Evolutionary conservation across 441 rosid genomes (phyloP).

Genomic region (Erodium moschatum): DNA sequence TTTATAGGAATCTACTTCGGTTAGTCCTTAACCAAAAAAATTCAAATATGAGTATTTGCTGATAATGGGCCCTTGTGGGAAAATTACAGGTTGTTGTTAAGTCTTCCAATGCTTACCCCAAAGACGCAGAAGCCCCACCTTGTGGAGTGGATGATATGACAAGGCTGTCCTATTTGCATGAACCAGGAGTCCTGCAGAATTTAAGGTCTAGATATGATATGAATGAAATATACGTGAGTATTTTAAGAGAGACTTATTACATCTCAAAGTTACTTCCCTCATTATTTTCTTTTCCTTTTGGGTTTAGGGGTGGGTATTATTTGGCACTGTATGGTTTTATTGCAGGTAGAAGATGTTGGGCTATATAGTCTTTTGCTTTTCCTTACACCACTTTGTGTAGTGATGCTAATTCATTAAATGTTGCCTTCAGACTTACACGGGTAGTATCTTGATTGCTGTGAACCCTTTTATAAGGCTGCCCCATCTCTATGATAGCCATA

Average conservation of each 20-base stretch:
- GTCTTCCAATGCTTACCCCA: conserved; percentile 46
- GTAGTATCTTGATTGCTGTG: conserved; percentile 64
- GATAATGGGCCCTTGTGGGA: conserved; percentile 9
- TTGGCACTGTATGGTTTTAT: background rate
- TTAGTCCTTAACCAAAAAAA: background rate
- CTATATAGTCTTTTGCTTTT: background rate
- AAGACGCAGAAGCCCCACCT: conserved; percentile 81
- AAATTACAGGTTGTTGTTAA: conserved; percentile 52
- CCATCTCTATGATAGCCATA: conserved; percentile 48
- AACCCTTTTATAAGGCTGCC: conserved; percentile 62
- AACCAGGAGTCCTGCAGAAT: conserved; percentile 30
- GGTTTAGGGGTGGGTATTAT: background rate
- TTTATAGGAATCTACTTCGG: background rate
- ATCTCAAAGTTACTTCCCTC: too few species aligned
- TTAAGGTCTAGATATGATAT: conserved; percentile 50
- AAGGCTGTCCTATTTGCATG: conserved; percentile 88
- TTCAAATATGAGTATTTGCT: background rate
- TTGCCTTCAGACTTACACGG: conserved; percentile 61
- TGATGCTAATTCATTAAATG: conserved; percentile 25
- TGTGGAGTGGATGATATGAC: conserved; percentile 93
- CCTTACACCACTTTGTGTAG: background rate
- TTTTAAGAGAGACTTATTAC: background rate
- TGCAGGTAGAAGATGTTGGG: background rate
- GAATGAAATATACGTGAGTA: conserved; percentile 65
- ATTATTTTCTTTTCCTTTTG: too few species aligned